These are phyloP conservation scores for Phoenix dactylifera DNA, from an alignment of 176 grass and related monocot genomes.

Conservation along the genomic window DNA sequence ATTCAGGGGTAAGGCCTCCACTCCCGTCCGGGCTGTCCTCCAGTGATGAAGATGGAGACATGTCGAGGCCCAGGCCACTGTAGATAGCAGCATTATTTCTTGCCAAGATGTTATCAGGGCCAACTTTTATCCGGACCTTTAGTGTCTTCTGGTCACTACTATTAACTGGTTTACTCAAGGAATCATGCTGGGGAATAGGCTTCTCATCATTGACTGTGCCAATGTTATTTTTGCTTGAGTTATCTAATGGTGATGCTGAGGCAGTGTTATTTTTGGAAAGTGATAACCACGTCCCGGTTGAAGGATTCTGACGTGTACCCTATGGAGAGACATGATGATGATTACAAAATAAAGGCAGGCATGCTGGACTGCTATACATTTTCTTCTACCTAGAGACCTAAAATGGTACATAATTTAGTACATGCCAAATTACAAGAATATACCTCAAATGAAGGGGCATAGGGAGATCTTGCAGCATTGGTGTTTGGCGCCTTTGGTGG, in stretches of 20 bases:
- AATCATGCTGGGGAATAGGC: constrained; percentile 28
- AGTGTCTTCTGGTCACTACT: constrained; percentile 54
- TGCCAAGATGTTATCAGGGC: constrained; percentile 45
- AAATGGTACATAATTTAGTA: too few species aligned
- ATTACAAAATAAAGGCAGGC: too few species aligned
- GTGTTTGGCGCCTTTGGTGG: constrained; percentile 33
- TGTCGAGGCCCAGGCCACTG: constrained; percentile 75
- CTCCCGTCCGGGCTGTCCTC: constrained; percentile 69
- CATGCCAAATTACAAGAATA: constrained; percentile 15
- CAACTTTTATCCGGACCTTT: constrained; percentile 97
- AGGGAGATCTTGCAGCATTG: constrained; percentile 52
- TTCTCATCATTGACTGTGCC: constrained; percentile 27
- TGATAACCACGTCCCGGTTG: constrained; percentile 29
- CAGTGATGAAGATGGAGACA: constrained; percentile 77
- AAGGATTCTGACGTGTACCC: constrained; percentile 40
- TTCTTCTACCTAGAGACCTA: too few species aligned
- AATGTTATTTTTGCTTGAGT: constrained; percentile 42
- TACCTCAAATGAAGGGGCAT: constrained; percentile 52
- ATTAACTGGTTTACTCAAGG: constrained; percentile 36
- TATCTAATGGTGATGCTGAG: constrained; percentile 22
- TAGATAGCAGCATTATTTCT: constrained; percentile 91
- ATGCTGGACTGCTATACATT: too few species aligned
- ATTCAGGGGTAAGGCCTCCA: constrained; percentile 50
- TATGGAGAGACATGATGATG: constrained; percentile 18
- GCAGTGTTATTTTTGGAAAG: constrained; percentile 41